Conservation (phyloP, 495 filamentous ascomycete species). For the Aspergillus funiculosus region DNA sequence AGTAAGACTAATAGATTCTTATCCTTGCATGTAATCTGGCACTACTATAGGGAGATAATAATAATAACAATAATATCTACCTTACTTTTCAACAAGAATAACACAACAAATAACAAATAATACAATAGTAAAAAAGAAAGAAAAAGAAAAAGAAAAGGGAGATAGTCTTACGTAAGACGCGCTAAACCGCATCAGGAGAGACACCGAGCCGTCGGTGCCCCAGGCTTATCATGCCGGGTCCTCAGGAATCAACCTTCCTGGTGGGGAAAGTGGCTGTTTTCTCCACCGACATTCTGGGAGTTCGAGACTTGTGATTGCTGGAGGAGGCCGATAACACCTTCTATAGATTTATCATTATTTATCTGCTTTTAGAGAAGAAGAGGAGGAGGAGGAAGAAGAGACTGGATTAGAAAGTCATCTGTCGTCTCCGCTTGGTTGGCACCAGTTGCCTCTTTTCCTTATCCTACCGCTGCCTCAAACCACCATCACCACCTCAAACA, state of each 20-base stretch:
- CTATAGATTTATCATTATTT: slow-evolving; percentile 7
- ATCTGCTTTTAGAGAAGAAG: background rate
- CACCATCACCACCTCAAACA: too few species aligned
- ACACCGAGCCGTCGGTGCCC: slow-evolving; percentile 8
- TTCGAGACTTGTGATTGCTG: slow-evolving; percentile 13
- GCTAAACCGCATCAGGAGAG: slow-evolving; percentile 1
- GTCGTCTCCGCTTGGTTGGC: too few species aligned
- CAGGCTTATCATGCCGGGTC: slow-evolving; percentile 8
- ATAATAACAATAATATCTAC: background rate
- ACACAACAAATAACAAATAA: too few species aligned
- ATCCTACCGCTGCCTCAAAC: too few species aligned
- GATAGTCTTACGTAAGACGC: background rate
- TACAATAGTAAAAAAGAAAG: background rate
- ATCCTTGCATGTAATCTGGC: too few species aligned
- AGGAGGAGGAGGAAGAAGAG: background rate
- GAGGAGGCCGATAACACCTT: slow-evolving; percentile 15
- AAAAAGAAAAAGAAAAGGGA: background rate
- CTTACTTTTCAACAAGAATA: too few species aligned
- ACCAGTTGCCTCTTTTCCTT: too few species aligned
- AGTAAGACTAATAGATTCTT: too few species aligned
- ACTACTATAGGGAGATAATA: too few species aligned
- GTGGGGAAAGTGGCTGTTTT: background rate
- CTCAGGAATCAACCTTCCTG: slow-evolving; percentile 1
- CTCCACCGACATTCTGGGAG: slow-evolving; percentile 1
- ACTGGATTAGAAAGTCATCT: too few species aligned